phyloP scores from a whole-genome alignment of 2,329 filamentous ascomycete genomes.

The Monosporascus ibericus region DNA sequence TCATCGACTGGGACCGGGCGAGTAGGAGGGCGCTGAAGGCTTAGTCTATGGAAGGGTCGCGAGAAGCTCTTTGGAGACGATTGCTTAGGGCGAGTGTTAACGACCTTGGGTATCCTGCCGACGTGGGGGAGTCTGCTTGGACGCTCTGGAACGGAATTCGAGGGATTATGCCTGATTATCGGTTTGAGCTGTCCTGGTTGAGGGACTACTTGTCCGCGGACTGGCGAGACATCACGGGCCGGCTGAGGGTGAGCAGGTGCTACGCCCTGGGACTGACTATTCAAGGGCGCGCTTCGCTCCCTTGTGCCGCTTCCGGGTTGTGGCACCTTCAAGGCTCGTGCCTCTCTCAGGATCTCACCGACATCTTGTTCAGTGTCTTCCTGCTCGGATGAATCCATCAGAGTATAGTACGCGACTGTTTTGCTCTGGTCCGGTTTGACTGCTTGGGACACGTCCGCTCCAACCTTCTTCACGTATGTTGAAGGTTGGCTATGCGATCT shows the following conservation, averaged over 20 bases:
- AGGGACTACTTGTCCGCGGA: not conserved
- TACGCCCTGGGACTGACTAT: conserved; percentile 3
- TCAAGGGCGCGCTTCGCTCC: conserved; percentile 12
- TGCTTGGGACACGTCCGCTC: conserved; percentile 38
- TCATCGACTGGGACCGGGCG: conserved; percentile 23
- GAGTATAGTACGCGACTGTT: conserved; percentile 53
- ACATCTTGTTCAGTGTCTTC: conserved; percentile 36
- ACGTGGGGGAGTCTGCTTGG: conserved; percentile 71
- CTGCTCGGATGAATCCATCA: conserved; percentile 54
- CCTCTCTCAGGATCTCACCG: conserved; percentile 45
- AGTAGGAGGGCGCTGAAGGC: conserved; percentile 33
- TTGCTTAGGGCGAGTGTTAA: conserved; percentile 61
- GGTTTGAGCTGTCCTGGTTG: conserved; percentile 1
- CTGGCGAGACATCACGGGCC: not conserved
- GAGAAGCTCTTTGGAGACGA: conserved; percentile 78
- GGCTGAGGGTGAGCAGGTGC: not conserved
- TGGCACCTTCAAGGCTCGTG: conserved; percentile 28
- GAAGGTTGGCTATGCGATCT: conserved; percentile 42
- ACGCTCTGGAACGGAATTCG: conserved; percentile 17
- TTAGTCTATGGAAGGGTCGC: conserved; percentile 63
- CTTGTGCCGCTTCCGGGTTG: conserved; percentile 5
- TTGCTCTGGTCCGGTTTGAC: conserved; percentile 45
- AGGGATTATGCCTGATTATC: not conserved
- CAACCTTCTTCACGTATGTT: conserved; percentile 27
- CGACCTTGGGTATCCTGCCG: conserved; percentile 78